phyloP scores from a whole-genome alignment of 306 rosid species.

The Lotus japonicus region DNA sequence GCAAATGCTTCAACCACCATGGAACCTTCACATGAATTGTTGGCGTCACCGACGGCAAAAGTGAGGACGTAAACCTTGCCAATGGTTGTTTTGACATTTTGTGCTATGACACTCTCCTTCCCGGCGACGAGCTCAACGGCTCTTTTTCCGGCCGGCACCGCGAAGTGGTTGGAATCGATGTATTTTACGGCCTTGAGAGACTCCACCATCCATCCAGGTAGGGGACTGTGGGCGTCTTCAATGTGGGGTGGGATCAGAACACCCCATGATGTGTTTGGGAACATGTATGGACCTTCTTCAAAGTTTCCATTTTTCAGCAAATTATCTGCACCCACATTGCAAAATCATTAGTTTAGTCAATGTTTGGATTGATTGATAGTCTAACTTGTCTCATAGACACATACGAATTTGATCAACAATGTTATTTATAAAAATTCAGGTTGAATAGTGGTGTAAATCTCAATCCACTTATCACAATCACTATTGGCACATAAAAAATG shows the following conservation, averaged over 20 bases:
- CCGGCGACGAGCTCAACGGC: constrained; percentile 59
- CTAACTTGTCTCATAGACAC: too few relatives aligned
- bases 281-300: constrained; percentile 61
- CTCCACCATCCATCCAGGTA: constrained; percentile 71
- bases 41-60: constrained; percentile 51
- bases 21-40: constrained; percentile 46
- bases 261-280: constrained; percentile 44
- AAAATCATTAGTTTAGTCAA: not conserved
- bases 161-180: constrained; percentile 51
- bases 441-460: too few relatives aligned
- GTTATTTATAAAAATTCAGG: too few relatives aligned
- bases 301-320: constrained; percentile 54
- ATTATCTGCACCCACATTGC: constrained; percentile 30
- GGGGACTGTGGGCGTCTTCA: constrained; percentile 55
- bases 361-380: too few relatives aligned
- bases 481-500: too few relatives aligned
- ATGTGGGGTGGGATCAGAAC: constrained; percentile 63
- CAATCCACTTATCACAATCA: too few relatives aligned
- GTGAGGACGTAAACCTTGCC: constrained; percentile 42
- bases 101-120: constrained; percentile 53
- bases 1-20: constrained; percentile 53
- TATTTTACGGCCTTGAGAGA: constrained; percentile 71
- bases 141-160: constrained; percentile 44
- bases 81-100: constrained; percentile 30
- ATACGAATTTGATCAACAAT: too few relatives aligned